Evolutionary conservation across 768 basidiomycete species (phyloP).

Genomic region (Solioccasus polychromus): DNA sequence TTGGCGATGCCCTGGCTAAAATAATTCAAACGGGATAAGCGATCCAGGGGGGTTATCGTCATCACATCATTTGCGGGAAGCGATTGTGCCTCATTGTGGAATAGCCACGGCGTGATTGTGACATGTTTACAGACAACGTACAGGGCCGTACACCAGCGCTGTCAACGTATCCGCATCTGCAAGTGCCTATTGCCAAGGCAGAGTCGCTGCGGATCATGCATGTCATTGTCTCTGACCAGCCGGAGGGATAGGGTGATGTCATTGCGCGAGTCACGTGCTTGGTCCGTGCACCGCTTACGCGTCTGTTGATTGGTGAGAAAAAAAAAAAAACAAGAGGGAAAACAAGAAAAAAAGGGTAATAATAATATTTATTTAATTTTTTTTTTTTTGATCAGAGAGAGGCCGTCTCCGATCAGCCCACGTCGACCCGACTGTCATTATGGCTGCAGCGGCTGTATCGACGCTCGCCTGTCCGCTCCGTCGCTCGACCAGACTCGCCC

Average conservation of each 20-base stretch:
- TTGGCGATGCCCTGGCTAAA: constrained; percentile 3
- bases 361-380: constrained; percentile 9
- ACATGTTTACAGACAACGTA: too few species aligned
- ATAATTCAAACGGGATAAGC: constrained; percentile 12
- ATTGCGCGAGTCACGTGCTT: constrained; percentile 24
- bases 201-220: too few species aligned
- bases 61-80: constrained; percentile 3
- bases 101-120: constrained; percentile 1
- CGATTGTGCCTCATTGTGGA: not conserved
- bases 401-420: constrained; percentile 13
- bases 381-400: not conserved
- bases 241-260: too few species aligned
- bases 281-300: constrained; percentile 27
- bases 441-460: constrained; percentile 30
- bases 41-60: constrained; percentile 5
- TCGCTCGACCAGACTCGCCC: constrained; percentile 27
- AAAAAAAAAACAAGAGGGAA: not conserved
- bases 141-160: too few species aligned
- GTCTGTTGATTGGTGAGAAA: constrained; percentile 14
- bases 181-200: too few species aligned
- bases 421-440: constrained; percentile 20
- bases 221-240: too few species aligned
- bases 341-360: not conserved
- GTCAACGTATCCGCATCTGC: too few species aligned
- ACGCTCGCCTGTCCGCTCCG: constrained; percentile 29